These are phyloP conservation scores for Beauveria rudraprayagi DNA, from an alignment of 2,329 filamentous ascomycete species.

Conservation along the genomic window DNA sequence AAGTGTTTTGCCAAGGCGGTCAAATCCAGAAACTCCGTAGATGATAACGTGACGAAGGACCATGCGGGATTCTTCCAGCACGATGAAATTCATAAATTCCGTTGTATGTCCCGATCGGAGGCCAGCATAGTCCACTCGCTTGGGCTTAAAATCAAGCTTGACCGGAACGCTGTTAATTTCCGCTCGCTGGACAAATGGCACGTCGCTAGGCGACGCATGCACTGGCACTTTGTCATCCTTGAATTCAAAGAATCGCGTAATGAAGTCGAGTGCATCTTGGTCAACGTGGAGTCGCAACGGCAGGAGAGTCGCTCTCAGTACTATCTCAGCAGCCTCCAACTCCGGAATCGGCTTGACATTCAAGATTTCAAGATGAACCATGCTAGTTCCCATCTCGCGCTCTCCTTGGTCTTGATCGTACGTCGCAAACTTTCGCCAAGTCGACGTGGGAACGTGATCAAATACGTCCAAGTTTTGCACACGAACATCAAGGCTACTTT, in stretches of 20 bases:
- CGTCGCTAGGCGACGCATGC: constrained; percentile 56
- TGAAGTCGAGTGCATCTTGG: constrained; percentile 94
- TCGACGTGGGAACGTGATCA: constrained; percentile 89
- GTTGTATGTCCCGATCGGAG: constrained; percentile 88
- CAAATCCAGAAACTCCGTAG: constrained; percentile 86
- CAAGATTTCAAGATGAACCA: constrained; percentile 82
- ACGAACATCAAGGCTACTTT: constrained; percentile 79
- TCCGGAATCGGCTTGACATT: constrained; percentile 81
- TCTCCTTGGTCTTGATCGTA: constrained; percentile 85
- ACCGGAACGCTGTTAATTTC: constrained; percentile 79
- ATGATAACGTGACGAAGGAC: constrained; percentile 82
- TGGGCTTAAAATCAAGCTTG: constrained; percentile 91
- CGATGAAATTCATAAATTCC: constrained; percentile 98
- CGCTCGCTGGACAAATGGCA: constrained; percentile 81
- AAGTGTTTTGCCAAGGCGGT: constrained; percentile 77
- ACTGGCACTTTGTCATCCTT: constrained; percentile 63
- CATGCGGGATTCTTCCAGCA: constrained; percentile 82
- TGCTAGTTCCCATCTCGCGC: constrained; percentile 75
- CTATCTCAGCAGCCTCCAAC: constrained; percentile 81
- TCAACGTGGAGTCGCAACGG: constrained; percentile 90
- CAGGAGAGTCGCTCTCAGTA: constrained; percentile 69
- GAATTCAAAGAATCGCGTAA: constrained; percentile 96
- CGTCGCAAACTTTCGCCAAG: constrained; percentile 96
- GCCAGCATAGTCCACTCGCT: constrained; percentile 91
- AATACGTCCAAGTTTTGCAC: constrained; percentile 82